These are phyloP conservation scores for Termitomyces sp. DNA, from an alignment of 768 basidiomycete genomes.

Conservation along the genomic window DNA sequence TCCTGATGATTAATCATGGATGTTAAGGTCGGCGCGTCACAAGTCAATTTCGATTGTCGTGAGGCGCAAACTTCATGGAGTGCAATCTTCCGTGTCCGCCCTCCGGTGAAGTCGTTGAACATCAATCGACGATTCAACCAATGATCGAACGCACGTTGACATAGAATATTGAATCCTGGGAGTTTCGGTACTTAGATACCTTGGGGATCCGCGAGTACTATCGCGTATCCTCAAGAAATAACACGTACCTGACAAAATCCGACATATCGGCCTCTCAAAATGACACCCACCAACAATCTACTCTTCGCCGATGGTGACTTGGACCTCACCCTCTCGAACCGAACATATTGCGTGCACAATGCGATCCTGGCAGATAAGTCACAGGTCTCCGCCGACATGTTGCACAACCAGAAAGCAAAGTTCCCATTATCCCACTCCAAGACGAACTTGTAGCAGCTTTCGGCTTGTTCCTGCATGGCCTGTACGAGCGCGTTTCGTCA, in stretches of 20 bases:
- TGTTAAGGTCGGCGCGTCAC: not conserved
- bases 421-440: constrained; percentile 3
- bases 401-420: not conserved
- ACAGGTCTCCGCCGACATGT: constrained; percentile 8
- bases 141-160: not conserved
- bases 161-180: not conserved
- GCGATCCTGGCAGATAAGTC: constrained; percentile 3
- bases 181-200: not conserved
- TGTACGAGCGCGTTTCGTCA: not conserved
- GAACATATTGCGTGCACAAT: constrained; percentile 5
- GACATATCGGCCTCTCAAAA: not conserved
- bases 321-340: not conserved
- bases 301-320: constrained; percentile 8
- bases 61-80: too few species aligned
- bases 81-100: too few species aligned
- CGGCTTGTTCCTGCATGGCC: constrained; percentile 7
- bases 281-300: not conserved
- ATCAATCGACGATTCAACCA: not conserved
- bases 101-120: not conserved
- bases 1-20: not conserved
- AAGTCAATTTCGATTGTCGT: not conserved
- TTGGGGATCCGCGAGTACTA: not conserved
- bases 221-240: not conserved
- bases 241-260: not conserved
- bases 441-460: constrained; percentile 7